phyloP scores from a whole-genome alignment of 106 monocot genomes.

The Dioscorea zingiberensis region DNA sequence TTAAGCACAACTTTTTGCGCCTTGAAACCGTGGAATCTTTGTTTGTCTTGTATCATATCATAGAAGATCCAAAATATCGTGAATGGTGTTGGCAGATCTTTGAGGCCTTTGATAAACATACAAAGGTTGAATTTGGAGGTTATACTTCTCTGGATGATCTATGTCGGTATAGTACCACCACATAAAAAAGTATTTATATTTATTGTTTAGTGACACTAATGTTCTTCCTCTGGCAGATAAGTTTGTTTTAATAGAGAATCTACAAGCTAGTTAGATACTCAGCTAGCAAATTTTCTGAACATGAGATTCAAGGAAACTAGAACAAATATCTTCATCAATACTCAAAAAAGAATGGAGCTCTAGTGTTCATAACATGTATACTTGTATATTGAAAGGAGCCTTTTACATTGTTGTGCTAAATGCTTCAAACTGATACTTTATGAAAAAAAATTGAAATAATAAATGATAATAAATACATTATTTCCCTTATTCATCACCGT shows the following conservation, averaged over 20 bases:
- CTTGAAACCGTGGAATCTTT: slow-evolving; percentile 96
- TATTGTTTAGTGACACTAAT: slow-evolving; percentile 68
- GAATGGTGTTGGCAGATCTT: slow-evolving; percentile 99
- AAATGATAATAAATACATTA: too few species aligned
- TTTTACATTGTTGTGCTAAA: too few species aligned
- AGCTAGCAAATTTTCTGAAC: neutral
- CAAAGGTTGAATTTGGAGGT: slow-evolving; percentile 81
- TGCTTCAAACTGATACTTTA: too few species aligned
- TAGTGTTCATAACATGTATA: too few species aligned
- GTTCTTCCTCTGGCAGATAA: slow-evolving; percentile 79
- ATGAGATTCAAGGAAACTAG: too few species aligned
- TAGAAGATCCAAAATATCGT: slow-evolving; percentile 87
- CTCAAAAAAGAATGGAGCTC: too few species aligned
- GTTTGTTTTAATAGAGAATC: slow-evolving; percentile 73
- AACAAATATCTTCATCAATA: too few species aligned
- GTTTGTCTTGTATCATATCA: slow-evolving; percentile 82
- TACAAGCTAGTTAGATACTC: neutral
- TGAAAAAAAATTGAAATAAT: too few species aligned
- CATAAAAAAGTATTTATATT: slow-evolving; percentile 82
- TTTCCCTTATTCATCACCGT: too few species aligned
- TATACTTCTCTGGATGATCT: slow-evolving; percentile 85
- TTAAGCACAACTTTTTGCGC: slow-evolving; percentile 81
- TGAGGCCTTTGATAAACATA: slow-evolving; percentile 82
- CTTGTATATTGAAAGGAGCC: too few species aligned
- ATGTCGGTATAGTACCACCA: slow-evolving; percentile 67